A percentile compares a stretch with the other conserved stretches of the same genome.
Evolutionary conservation across 345 rosid genomes (phyloP).

Genomic region (Gossypium ekmanianum): DNA sequence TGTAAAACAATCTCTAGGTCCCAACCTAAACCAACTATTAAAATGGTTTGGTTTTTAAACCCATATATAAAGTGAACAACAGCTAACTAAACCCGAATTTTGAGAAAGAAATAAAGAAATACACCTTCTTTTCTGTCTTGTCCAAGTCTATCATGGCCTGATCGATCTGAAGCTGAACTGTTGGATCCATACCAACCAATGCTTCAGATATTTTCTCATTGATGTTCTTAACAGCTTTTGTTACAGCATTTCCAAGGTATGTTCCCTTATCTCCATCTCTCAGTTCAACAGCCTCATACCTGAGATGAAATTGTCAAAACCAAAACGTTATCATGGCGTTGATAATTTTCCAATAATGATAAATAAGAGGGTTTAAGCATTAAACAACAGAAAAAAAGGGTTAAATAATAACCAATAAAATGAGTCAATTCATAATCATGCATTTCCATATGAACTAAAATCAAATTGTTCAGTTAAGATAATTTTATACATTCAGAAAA

Average conservation of each 20-base stretch:
- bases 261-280: conserved; percentile 93
- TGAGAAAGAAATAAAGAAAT: background rate
- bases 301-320: conserved; percentile 20
- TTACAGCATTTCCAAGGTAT: conserved; percentile 88
- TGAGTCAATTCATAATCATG: background rate
- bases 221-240: conserved; percentile 84
- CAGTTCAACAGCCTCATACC: conserved; percentile 93
- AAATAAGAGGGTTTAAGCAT: background rate
- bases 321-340: background rate
- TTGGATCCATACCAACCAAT: conserved; percentile 92
- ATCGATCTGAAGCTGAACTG: conserved; percentile 81
- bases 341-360: background rate
- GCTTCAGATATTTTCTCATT: conserved; percentile 86
- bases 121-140: conserved; percentile 91
- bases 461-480: background rate
- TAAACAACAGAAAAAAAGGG: background rate
- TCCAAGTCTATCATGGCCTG: conserved; percentile 98
- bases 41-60: background rate
- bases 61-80: background rate
- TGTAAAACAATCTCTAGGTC: conserved; percentile 8
- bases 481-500: background rate
- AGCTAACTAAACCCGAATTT: background rate
- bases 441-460: background rate
- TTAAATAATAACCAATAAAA: background rate
- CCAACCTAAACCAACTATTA: background rate